These are phyloP conservation scores for Luzula sylvatica DNA, from an alignment of 176 grass and related monocot genomes.

Conservation along the genomic window DNA sequence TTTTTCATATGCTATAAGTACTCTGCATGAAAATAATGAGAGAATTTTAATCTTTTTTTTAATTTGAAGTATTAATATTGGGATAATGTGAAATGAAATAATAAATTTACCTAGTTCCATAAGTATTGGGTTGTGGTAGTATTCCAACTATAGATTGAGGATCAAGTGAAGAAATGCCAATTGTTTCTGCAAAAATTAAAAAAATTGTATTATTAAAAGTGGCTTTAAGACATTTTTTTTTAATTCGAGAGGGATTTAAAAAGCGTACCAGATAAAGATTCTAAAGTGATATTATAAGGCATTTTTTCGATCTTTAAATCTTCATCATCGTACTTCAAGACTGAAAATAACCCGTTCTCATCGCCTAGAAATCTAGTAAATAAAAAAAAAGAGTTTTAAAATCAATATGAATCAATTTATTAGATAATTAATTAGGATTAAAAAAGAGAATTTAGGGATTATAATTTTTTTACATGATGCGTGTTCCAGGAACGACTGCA, in stretches of 20 bases:
- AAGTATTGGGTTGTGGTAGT: constrained; percentile 57
- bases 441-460: not conserved
- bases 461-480: constrained; percentile 50
- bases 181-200: constrained; percentile 35
- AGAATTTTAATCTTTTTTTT: constrained; percentile 24
- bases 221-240: constrained; percentile 5
- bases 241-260: not conserved
- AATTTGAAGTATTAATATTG: constrained; percentile 10
- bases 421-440: constrained; percentile 5
- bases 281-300: constrained; percentile 58
- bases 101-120: constrained; percentile 58
- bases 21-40: constrained; percentile 28
- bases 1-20: constrained; percentile 83
- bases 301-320: constrained; percentile 75
- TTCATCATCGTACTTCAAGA: constrained; percentile 70
- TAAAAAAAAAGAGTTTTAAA: constrained; percentile 14
- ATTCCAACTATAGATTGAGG: constrained; percentile 86
- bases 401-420: constrained; percentile 19
- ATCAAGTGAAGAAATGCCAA: constrained; percentile 41
- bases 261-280: constrained; percentile 41
- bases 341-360: constrained; percentile 84
- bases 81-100: not conserved
- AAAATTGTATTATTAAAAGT: constrained; percentile 6
- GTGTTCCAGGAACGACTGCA: constrained; percentile 59
- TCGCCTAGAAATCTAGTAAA: constrained; percentile 78